These are phyloP conservation scores for Daedalea quercina DNA, from an alignment of 768 basidiomycete species.

Conservation along the genomic window DNA sequence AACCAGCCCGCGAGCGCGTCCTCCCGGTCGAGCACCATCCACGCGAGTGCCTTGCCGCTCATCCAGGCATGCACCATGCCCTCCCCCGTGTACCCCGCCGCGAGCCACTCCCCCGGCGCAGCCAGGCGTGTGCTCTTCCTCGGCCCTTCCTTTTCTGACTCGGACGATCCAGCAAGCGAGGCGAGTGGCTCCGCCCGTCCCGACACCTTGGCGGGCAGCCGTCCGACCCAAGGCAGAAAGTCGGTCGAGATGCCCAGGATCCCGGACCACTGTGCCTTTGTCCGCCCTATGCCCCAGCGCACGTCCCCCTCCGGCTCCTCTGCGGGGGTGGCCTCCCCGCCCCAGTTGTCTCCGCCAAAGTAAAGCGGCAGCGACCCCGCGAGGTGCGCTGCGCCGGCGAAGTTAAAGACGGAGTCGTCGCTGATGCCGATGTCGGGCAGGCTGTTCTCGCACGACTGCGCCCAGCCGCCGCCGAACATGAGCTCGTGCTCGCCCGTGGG, in stretches of 20 bases:
- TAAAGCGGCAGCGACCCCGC: slow-evolving; percentile 46
- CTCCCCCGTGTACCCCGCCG: slow-evolving; percentile 66
- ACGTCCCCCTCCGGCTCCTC: slow-evolving; percentile 13
- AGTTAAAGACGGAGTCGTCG: slow-evolving; percentile 30
- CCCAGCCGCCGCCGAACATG: slow-evolving; percentile 63
- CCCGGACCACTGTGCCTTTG: slow-evolving; percentile 59
- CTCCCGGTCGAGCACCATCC: slow-evolving; percentile 45
- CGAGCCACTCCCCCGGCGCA: slow-evolving; percentile 61
- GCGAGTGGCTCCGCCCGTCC: slow-evolving; percentile 27
- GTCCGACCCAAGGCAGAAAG: slow-evolving; percentile 62
- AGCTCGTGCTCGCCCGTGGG: slow-evolving; percentile 38
- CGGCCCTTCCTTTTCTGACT: background rate
- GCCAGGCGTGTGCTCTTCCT: slow-evolving; percentile 9
- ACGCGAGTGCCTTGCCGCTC: slow-evolving; percentile 49
- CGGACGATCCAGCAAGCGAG: background rate
- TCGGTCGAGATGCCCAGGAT: slow-evolving; percentile 59
- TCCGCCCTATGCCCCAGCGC: slow-evolving; percentile 35
- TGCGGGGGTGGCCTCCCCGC: slow-evolving; percentile 27
- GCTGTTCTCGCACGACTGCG: slow-evolving; percentile 23
- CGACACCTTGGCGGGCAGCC: slow-evolving; percentile 44
- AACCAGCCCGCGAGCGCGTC: slow-evolving; percentile 35
- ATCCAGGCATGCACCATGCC: slow-evolving; percentile 72
- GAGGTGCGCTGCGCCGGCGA: slow-evolving; percentile 34
- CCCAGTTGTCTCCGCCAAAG: slow-evolving; percentile 42
- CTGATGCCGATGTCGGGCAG: slow-evolving; percentile 24